Base-by-base conservation (phyloP, 106 monocot species). In the Dendrobium chrysotoxum region DNA sequence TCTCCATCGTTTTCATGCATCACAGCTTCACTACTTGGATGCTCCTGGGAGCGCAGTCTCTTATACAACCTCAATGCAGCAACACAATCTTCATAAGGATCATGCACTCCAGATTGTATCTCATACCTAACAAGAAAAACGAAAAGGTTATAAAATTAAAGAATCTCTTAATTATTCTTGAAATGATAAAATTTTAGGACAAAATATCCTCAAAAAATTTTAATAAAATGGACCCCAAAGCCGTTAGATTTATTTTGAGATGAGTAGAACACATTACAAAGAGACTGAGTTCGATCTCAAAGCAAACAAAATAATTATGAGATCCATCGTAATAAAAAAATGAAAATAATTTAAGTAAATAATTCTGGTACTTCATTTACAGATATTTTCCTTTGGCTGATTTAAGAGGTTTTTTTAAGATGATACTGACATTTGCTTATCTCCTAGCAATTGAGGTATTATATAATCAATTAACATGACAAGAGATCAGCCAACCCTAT, bases 21-120 rank as follows among this genome's bases (percentile, higher is more conserved):
- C 21, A 1, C 3, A 7, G 4, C 8, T 75, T 75, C 74, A 75
- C 21, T n/a, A n/a, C 41, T 42, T 6, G 40, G 81, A 57, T 75
- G 81, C 40, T 74, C 75, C 20, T 45, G 12, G 40, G 75, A 54
- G 25, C 40, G 41, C 2, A 81, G 44, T 53, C 73, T 75, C 75
- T 81, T 74, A 75, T 81, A 81, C 23, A 81, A 57, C 7, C 81
- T 81, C 55, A 81, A 18, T 46, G 81, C 75, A 39, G 81, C 53
- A 75, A 81, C 81, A 28, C 74, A 66, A 75, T 81, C 75, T 57
- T 81, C 81, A 25, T 57, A 81, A 40, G 81, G 81, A 28, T 81
- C 75, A 40, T 81, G 81, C 12, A 58, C 41, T n/a, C 81, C 75
- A 7, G 57, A 28, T 57, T 81, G 81, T 75, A 81, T 81, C 81